Evolutionary conservation across 1,284 basidiomycete species (phyloP), one percentile per base, ranked within the genome.

Genomic region (Cryptococcus sp.): DNA sequence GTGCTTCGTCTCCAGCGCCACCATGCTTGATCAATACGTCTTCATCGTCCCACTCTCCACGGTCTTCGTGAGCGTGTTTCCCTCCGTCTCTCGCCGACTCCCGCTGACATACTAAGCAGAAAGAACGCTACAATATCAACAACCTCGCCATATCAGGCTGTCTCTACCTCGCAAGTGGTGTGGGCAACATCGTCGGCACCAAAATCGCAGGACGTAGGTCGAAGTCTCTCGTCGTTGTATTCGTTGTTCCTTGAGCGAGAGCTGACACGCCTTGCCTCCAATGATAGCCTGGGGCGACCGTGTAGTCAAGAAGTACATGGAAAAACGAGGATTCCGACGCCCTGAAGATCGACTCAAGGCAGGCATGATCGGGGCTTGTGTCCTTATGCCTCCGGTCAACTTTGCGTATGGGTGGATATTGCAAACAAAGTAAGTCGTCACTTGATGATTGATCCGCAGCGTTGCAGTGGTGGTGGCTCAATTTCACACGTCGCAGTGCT

Each of bases 311-410:
- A 69, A 67, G 13, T 84, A 81, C 70, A 81, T 82, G 29, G 74
- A 74, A 52, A 73, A 79, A n/a, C 79, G 86, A 37, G 80, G 80
- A 0, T 45, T 76, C 55, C 70, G 85, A 78, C 59, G 76, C 3
- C 85, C 86, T 0, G 87, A 88, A 68, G 87, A 87, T 65, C 79
- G 86, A 5, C 78, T 87, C 23, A 77, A 81, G 11, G 83, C 81
- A 0, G 78, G 79, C 0, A 68, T 84, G 43, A 58, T 81, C 8
- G 85, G 84, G 15, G 78, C 79, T 0, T 76, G 76, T 0, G 29
- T 84, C 6, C 62, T 85, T 39, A 73, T 83, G 19, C 83, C 83
- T 0, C 20, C 78, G 7, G 79, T 81, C 3, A 62, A 50, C 46
- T 57, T 76, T 11, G 60, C 59, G 15, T 77, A 73, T 56, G 77